Percentiles rank a stretch among this genome's conserved stretches.
phyloP scores from a whole-genome alignment of 2,329 filamentous ascomycete genomes.

The Colletotrichum sp. region DNA sequence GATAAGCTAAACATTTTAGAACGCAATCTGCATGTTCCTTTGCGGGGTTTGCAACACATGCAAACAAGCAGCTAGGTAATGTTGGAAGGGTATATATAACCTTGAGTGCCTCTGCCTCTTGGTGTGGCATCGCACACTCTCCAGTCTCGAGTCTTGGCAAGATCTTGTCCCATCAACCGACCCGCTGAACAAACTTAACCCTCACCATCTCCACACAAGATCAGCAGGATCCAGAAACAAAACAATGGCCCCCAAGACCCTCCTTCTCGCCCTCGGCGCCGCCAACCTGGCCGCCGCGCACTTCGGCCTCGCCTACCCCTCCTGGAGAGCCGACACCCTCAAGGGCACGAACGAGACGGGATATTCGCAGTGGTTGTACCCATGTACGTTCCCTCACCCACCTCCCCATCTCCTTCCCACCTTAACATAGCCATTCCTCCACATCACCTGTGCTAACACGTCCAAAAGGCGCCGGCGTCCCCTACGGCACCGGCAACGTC shows the following conservation, averaged over 20 bases:
- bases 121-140: neutral
- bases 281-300: slow-evolving; percentile 48
- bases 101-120: too few relatives aligned
- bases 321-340: slow-evolving; percentile 55
- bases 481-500: slow-evolving; percentile 46
- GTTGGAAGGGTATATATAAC: neutral
- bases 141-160: neutral
- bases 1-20: neutral
- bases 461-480: slow-evolving; percentile 51
- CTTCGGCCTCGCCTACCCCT: slow-evolving; percentile 52
- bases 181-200: neutral
- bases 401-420: too few relatives aligned
- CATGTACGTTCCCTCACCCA: slow-evolving; percentile 45
- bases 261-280: slow-evolving; percentile 38
- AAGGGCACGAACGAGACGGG: slow-evolving; percentile 35
- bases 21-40: neutral
- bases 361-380: slow-evolving; percentile 55
- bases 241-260: slow-evolving; percentile 35
- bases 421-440: too few relatives aligned
- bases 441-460: too few relatives aligned
- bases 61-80: neutral
- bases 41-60: neutral
- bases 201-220: neutral
- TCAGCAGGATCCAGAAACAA: neutral
- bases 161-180: neutral